These are phyloP conservation scores for Eragrostis tef DNA, from an alignment of 202 grass and related monocot species.

Conservation along the genomic window DNA sequence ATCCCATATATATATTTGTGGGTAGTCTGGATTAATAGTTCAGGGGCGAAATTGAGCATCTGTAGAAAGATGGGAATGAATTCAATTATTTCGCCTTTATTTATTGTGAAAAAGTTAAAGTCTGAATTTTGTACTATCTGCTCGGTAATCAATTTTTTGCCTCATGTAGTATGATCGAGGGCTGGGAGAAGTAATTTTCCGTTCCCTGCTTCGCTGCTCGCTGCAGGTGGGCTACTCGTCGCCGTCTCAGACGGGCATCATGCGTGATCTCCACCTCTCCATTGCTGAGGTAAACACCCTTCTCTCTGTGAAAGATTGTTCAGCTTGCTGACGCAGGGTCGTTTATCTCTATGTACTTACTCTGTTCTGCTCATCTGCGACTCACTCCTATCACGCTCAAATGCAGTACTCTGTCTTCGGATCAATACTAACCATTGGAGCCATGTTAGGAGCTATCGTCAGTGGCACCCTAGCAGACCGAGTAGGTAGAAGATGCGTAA, in stretches of 20 bases:
- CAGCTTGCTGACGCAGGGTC: neutral
- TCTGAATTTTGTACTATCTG: slow-evolving; percentile 28
- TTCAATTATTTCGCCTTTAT: neutral
- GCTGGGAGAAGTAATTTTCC: no score
- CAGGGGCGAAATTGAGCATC: no score
- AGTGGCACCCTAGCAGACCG: slow-evolving; percentile 63
- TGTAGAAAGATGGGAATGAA: no score
- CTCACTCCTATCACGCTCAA: slow-evolving; percentile 9
- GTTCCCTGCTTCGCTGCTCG: neutral
- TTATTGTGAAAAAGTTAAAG: neutral
- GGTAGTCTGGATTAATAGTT: no score
- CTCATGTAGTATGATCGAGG: no score
- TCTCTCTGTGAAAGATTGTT: neutral
- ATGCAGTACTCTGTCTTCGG: slow-evolving; percentile 81
- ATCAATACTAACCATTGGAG: slow-evolving; percentile 86
- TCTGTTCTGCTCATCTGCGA: neutral
- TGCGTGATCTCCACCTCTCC: slow-evolving; percentile 68
- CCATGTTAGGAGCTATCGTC: slow-evolving; percentile 73
- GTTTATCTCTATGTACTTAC: no score
- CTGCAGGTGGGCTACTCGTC: slow-evolving; percentile 79
- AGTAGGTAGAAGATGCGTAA: slow-evolving; percentile 70
- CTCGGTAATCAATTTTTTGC: slow-evolving; percentile 42
- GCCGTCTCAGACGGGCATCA: slow-evolving; percentile 71
- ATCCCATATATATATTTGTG: no score
- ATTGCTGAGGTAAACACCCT: slow-evolving; percentile 57